Base-by-base conservation (phyloP, 768 basidiomycete genomes). In the Leccinum imitatum region DNA sequence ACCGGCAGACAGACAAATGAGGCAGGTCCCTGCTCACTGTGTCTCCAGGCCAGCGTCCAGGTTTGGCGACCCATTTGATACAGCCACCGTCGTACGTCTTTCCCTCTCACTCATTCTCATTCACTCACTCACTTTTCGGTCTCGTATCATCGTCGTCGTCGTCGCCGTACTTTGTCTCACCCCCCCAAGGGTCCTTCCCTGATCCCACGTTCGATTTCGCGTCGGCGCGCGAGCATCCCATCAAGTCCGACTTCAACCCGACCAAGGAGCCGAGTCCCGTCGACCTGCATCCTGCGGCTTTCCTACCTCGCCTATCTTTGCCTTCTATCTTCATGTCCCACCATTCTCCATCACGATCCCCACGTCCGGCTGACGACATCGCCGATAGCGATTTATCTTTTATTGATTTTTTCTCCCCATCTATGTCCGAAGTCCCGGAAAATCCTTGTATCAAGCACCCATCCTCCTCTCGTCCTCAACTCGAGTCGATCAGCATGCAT, bases 341-440 rank as follows among this genome's bases (percentile, higher is more conserved):
- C 11, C 63, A 35, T 39, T 23, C 63, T 4, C 53, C 64, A 10
- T 33, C 63, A 57, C 65, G 64, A 59, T 58, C 53, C 23, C 58
- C 54, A 23, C 59, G 61, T 54, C 65, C 64, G 25, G 50, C 76
- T n/a, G 59, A 63, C 51, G 52, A 53, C 19, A 46, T 56, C 37
- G 23, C 64, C 25, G 75, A 50, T 76, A 74, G 75, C 70, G 75
- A 77, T 61, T 70, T 73, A 58, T 83, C 82, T 33, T 81, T 82
- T 64, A 80, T 83, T 50, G 80, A 83, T 70, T 69, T 83, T 51
- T 70, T 69, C 53, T 77, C 81, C 17, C 55, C 67, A 62, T 66
- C 69, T 62, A 60, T 31, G 17, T 30, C 59, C 14, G 70, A 69
- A 23, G 64, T 63, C 27, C 6, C 57, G 3, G 41, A 44, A 19